phyloP scores from a whole-genome alignment of 257 asterid genomes.

The Salvia miltiorrhiza region DNA sequence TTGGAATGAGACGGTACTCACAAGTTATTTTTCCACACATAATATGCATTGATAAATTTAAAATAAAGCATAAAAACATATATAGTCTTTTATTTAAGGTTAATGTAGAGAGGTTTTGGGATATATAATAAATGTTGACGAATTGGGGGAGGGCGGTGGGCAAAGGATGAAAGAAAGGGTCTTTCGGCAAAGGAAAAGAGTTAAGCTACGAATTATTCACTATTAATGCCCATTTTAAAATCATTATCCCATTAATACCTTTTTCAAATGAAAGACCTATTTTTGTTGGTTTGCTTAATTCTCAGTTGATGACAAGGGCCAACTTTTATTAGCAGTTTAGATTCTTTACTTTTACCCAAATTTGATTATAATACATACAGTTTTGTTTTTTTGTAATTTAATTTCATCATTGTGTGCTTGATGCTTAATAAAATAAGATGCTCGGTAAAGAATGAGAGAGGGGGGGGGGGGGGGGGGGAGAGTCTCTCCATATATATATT shows the following conservation, averaged over 20 bases:
- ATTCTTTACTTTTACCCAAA: background rate
- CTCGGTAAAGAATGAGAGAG: no score
- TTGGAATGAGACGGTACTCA: constrained; percentile 1
- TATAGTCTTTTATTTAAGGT: no score
- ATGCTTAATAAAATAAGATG: background rate
- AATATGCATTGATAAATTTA: background rate
- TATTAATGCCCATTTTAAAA: background rate
- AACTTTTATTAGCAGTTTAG: constrained; percentile 4
- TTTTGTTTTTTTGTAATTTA: background rate
- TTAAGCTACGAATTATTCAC: background rate
- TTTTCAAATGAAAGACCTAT: background rate
- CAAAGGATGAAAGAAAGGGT: constrained; percentile 27
- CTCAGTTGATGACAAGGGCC: background rate
- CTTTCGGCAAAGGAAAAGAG: constrained; percentile 34
- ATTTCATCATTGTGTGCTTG: background rate
- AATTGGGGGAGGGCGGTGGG: constrained; percentile 25
- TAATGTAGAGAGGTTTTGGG: background rate
- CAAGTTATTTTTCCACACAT: background rate
- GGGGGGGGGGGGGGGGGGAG: no score
- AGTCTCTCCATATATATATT: no score
- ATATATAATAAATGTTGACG: background rate
- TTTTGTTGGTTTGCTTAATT: constrained; percentile 6
- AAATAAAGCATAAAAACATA: background rate
- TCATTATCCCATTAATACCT: constrained; percentile 4
- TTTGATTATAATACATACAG: no score